Conservation (phyloP, 2,329 filamentous ascomycete genomes). For the Hyphodiscus sp. region DNA sequence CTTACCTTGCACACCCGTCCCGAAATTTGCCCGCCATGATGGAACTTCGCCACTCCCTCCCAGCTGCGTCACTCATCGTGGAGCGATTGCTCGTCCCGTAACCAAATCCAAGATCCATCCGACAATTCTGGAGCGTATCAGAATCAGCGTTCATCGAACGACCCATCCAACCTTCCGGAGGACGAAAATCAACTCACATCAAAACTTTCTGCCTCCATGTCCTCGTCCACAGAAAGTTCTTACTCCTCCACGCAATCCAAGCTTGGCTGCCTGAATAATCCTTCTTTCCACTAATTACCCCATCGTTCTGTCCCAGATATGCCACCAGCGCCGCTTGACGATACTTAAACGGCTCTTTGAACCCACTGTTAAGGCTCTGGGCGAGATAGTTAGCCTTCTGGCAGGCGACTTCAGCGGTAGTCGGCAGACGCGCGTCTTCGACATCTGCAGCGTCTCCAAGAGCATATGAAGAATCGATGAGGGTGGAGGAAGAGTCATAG, state of each 20-base stretch:
- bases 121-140: slow-evolving; percentile 3
- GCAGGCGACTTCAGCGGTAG: slow-evolving; percentile 16
- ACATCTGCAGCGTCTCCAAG: slow-evolving; percentile 28
- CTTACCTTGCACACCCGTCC: too few species aligned
- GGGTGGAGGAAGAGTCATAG: slow-evolving; percentile 8
- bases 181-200: slow-evolving; percentile 1
- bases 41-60: too few species aligned
- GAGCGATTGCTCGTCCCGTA: slow-evolving; percentile 14
- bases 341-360: slow-evolving; percentile 12
- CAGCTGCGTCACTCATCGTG: slow-evolving; percentile 2
- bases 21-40: too few species aligned
- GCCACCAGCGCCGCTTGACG: slow-evolving; percentile 15
- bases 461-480: slow-evolving; percentile 26
- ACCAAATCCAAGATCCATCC: slow-evolving; percentile 17
- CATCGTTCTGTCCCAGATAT: slow-evolving; percentile 17
- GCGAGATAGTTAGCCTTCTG: slow-evolving; percentile 17
- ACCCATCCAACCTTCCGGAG: neutral
- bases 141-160: neutral
- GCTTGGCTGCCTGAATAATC: slow-evolving; percentile 16
- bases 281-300: slow-evolving; percentile 13
- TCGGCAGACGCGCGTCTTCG: slow-evolving; percentile 11
- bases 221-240: slow-evolving; percentile 18
- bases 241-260: slow-evolving; percentile 21
- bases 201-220: slow-evolving; percentile 18
- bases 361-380: slow-evolving; percentile 3